These are phyloP conservation scores for Gorgonomyces haynaldii DNA, from an alignment of 192 early-diverging fungal genomes.

Conservation along the genomic window DNA sequence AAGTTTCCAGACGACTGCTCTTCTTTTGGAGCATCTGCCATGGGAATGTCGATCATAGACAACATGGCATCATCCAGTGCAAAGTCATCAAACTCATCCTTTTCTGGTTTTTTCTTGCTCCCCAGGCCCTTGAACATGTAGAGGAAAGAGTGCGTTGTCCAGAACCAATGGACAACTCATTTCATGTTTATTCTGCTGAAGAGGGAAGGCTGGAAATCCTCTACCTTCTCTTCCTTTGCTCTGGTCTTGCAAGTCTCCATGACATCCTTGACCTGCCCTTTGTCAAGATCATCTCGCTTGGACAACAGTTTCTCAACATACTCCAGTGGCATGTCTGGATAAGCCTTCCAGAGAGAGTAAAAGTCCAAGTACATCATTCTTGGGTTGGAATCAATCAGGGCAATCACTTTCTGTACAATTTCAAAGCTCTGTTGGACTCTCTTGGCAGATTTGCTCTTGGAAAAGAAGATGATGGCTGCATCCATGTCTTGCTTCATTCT, in stretches of 20 bases:
- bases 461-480: slow-evolving; percentile 65
- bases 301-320: slow-evolving; percentile 84
- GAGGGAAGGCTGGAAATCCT: slow-evolving; percentile 13
- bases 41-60: no score
- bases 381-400: slow-evolving; percentile 68
- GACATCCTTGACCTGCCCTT: slow-evolving; percentile 68
- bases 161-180: slow-evolving; percentile 1
- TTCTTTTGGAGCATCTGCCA: no score
- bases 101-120: background rate
- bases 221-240: slow-evolving; percentile 37
- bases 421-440: slow-evolving; percentile 73
- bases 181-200: slow-evolving; percentile 23
- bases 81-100: background rate
- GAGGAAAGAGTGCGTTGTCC: no score
- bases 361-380: slow-evolving; percentile 84
- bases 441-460: slow-evolving; percentile 51
- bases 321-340: slow-evolving; percentile 80
- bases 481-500: slow-evolving; percentile 67
- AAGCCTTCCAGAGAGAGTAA: slow-evolving; percentile 77
- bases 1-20: no score
- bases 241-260: slow-evolving; percentile 70
- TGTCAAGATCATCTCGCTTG: slow-evolving; percentile 86
- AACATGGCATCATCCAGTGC: no score
- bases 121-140: no score
- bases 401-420: slow-evolving; percentile 68